Evolutionary conservation across 2,329 filamentous ascomycete genomes (phyloP).

Genomic region (Aphanocladium album): DNA sequence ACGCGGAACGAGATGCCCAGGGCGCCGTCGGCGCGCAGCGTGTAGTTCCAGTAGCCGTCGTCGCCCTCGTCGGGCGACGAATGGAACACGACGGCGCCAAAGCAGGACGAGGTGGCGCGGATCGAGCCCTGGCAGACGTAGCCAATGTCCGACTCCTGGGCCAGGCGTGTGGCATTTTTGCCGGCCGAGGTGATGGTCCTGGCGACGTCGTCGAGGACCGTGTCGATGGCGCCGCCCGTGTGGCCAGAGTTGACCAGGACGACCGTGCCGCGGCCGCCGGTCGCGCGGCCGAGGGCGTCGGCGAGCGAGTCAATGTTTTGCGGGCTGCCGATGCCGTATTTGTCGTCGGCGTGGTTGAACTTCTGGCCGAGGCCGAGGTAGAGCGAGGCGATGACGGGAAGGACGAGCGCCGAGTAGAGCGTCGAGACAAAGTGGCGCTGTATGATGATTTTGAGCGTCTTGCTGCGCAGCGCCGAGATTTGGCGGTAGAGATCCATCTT

Average conservation of each 20-base stretch:
- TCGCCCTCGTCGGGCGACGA: slow-evolving; percentile 60
- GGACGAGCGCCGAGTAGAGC: slow-evolving; percentile 48
- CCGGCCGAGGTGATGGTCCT: slow-evolving; percentile 20
- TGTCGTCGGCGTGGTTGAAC: slow-evolving; percentile 68
- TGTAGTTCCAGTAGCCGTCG: slow-evolving; percentile 62
- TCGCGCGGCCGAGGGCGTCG: slow-evolving; percentile 54
- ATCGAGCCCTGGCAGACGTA: slow-evolving; percentile 53
- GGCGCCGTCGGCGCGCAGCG: slow-evolving; percentile 57
- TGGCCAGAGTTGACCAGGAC: slow-evolving; percentile 73
- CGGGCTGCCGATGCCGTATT: slow-evolving; percentile 63
- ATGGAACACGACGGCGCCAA: slow-evolving; percentile 66
- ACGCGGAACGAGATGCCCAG: slow-evolving; percentile 53
- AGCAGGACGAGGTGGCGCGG: slow-evolving; percentile 64
- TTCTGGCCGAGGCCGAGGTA: slow-evolving; percentile 66
- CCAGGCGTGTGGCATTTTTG: slow-evolving; percentile 21
- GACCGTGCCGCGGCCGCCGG: slow-evolving; percentile 55
- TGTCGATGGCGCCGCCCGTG: slow-evolving; percentile 61
- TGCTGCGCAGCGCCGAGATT: slow-evolving; percentile 49
- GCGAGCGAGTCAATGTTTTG: slow-evolving; percentile 57
- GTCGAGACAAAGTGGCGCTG: slow-evolving; percentile 47
- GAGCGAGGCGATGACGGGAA: slow-evolving; percentile 50
- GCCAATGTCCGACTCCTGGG: slow-evolving; percentile 25
- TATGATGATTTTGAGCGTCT: slow-evolving; percentile 54
- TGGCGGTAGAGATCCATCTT: slow-evolving; percentile 47
- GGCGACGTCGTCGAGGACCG: slow-evolving; percentile 51